Conservation (phyloP, 108 stramenopile genomes). For the Conticribra weissflogii region DNA sequence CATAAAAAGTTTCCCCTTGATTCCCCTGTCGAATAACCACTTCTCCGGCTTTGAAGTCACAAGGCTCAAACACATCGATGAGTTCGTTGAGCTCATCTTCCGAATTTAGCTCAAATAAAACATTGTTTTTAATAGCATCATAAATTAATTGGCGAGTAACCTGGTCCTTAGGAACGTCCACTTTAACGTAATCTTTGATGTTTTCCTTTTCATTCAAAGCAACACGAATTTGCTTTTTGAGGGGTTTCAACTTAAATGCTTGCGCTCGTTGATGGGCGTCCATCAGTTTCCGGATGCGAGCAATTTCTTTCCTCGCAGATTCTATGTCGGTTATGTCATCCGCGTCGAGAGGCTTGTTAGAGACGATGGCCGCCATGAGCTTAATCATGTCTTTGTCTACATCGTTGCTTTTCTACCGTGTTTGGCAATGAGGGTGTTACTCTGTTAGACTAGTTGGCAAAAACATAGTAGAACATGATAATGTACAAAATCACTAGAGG, state of each 20-base stretch:
- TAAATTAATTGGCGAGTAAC: conserved; percentile 55
- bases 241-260: neutral
- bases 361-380: conserved; percentile 33
- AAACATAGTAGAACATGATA: no score
- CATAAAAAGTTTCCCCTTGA: conserved; percentile 80
- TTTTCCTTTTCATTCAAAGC: conserved; percentile 32
- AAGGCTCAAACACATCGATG: conserved; percentile 73
- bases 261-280: conserved; percentile 21
- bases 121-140: conserved; percentile 64
- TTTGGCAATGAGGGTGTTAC: no score
- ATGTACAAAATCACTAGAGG: no score
- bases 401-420: neutral
- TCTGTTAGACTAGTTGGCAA: no score
- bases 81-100: conserved; percentile 64
- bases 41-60: conserved; percentile 32
- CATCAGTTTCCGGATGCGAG: conserved; percentile 39
- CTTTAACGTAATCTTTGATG: conserved; percentile 44
- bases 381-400: conserved; percentile 8
- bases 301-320: conserved; percentile 29
- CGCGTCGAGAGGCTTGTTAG: conserved; percentile 28
- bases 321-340: conserved; percentile 29
- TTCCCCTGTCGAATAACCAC: conserved; percentile 77
- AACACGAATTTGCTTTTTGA: conserved; percentile 8
- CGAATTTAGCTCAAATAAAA: conserved; percentile 60
- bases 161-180: conserved; percentile 51